phyloP scores from a whole-genome alignment of 441 rosid genomes.

The Bocquillonia castaneifolia region DNA sequence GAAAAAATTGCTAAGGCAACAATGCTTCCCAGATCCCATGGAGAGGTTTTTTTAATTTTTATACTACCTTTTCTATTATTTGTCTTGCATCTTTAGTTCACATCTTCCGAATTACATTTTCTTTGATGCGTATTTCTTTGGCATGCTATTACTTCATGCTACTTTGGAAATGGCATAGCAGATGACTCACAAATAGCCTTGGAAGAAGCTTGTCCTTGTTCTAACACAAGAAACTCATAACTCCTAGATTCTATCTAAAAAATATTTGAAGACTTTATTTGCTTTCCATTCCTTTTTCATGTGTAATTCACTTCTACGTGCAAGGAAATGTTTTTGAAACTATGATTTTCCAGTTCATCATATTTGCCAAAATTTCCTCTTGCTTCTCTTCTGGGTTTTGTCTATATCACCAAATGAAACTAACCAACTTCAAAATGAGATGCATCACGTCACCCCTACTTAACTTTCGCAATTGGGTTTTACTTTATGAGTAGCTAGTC shows the following conservation, averaged over 20 bases:
- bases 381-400: not conserved
- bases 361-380: not conserved
- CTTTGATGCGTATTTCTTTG: no score
- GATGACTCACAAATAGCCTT: not conserved
- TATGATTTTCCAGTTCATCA: not conserved
- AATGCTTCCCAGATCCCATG: constrained; percentile 44
- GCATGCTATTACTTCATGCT: not conserved
- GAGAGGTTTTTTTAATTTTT: constrained; percentile 40
- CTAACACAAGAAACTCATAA: not conserved
- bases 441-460: not conserved
- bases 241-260: not conserved
- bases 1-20: constrained; percentile 59
- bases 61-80: not conserved
- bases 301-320: not conserved
- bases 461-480: not conserved
- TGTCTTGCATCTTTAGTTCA: not conserved
- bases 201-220: not conserved
- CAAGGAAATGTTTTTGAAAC: not conserved
- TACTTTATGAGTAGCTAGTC: not conserved
- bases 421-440: not conserved
- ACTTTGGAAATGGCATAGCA: not conserved
- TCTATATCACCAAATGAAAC: not conserved
- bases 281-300: not conserved
- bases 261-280: not conserved
- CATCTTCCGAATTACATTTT: not conserved